phyloP scores from a whole-genome alignment of 1,139 yeast species.

The Yamadazyma oceani region DNA sequence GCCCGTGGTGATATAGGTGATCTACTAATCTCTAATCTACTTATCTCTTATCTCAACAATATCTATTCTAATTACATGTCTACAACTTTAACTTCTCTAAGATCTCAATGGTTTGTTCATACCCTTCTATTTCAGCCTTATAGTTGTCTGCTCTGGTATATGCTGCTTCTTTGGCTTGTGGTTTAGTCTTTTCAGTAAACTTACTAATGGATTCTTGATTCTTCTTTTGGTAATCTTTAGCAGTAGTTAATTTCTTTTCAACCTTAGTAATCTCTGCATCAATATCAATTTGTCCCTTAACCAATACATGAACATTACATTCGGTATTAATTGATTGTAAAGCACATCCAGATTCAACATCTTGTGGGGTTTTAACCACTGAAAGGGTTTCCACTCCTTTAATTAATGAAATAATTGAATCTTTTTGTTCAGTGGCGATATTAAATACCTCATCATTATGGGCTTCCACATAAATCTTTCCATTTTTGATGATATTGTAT shows the following conservation, averaged over 20 bases:
- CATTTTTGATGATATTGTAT: constrained; percentile 84
- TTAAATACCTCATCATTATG: constrained; percentile 45
- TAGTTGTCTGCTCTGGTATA: constrained; percentile 65
- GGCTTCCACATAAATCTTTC: constrained; percentile 79
- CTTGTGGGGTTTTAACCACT: constrained; percentile 53
- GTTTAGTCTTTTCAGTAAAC: constrained; percentile 82
- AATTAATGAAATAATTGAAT: constrained; percentile 83
- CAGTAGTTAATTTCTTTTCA: constrained; percentile 64
- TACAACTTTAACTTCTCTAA: constrained; percentile 71
- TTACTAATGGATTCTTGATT: constrained; percentile 54
- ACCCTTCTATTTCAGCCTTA: constrained; percentile 84
- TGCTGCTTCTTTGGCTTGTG: constrained; percentile 78
- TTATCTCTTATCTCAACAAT: constrained; percentile 3
- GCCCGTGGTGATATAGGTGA: too few species aligned
- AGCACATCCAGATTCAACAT: constrained; percentile 88
- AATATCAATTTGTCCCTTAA: constrained; percentile 91
- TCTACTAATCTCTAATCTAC: too few species aligned
- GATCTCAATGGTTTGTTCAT: constrained; percentile 72
- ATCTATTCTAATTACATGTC: constrained; percentile 25
- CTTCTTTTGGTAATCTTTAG: constrained; percentile 50
- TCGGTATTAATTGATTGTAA: constrained; percentile 77
- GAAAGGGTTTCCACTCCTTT: constrained; percentile 80
- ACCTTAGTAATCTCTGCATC: constrained; percentile 89
- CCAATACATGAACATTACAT: constrained; percentile 84
- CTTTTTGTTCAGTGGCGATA: constrained; percentile 68